Evolutionary conservation across 2,329 filamentous ascomycete genomes (phyloP).

Genomic region (Ophiostoma tasmaniense): DNA sequence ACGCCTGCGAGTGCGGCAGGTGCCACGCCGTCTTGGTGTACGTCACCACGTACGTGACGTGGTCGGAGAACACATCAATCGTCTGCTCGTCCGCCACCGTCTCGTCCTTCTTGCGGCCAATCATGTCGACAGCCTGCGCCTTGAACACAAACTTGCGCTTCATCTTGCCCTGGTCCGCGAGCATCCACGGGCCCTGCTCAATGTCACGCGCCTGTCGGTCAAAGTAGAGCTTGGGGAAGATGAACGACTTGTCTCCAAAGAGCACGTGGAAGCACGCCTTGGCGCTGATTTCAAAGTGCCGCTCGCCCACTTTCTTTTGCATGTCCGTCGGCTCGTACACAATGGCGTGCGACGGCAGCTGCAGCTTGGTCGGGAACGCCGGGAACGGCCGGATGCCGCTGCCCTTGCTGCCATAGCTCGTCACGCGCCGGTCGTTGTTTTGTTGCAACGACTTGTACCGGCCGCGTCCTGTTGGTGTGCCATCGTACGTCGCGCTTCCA

Average conservation of each 20-base stretch:
- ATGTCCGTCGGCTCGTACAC: conserved; percentile 78
- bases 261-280: conserved; percentile 94
- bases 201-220: conserved; percentile 73
- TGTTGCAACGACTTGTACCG: not conserved
- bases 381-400: conserved; percentile 30
- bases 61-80: conserved; percentile 74
- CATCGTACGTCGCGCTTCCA: conserved; percentile 43
- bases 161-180: conserved; percentile 61
- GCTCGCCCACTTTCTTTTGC: conserved; percentile 64
- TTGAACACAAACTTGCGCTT: conserved; percentile 74
- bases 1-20: conserved; percentile 69
- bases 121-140: conserved; percentile 56
- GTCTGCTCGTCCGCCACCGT: conserved; percentile 74
- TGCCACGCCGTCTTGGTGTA: conserved; percentile 66
- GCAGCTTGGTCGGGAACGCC: conserved; percentile 56
- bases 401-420: conserved; percentile 1
- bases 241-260: conserved; percentile 90
- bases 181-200: conserved; percentile 76
- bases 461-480: conserved; percentile 32
- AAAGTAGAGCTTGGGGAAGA: conserved; percentile 86
- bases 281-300: conserved; percentile 80
- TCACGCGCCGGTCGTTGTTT: not conserved
- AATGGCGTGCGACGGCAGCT: conserved; percentile 71
- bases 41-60: conserved; percentile 58
- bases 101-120: conserved; percentile 52